These are phyloP conservation scores for Neofusicoccum sp. DNA, from an alignment of 2,329 filamentous ascomycete species.

Conservation along the genomic window DNA sequence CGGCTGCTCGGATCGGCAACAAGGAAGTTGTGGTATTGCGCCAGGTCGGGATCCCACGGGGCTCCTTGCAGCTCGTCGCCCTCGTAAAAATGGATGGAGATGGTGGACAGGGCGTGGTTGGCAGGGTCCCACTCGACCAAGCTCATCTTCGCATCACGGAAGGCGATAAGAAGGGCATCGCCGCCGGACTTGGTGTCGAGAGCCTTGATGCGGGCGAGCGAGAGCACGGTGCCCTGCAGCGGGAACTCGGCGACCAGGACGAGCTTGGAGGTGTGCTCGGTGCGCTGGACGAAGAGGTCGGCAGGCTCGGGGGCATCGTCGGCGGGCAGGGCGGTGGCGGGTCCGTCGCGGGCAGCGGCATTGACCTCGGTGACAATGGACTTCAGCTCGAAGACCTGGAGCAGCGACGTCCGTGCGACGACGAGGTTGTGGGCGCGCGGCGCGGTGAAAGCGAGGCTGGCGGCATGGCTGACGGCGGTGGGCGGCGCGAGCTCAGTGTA, in stretches of 20 bases:
- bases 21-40: slow-evolving; percentile 77
- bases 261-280: slow-evolving; percentile 72
- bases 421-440: slow-evolving; percentile 79
- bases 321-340: slow-evolving; percentile 55
- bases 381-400: slow-evolving; percentile 85
- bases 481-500: slow-evolving; percentile 95
- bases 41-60: slow-evolving; percentile 78
- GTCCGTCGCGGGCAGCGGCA: slow-evolving; percentile 30
- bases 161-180: slow-evolving; percentile 79
- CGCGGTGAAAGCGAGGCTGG: slow-evolving; percentile 76
- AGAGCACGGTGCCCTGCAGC: slow-evolving; percentile 81
- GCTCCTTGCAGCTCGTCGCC: slow-evolving; percentile 83
- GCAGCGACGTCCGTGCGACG: slow-evolving; percentile 86
- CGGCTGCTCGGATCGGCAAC: slow-evolving; percentile 88
- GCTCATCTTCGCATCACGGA: slow-evolving; percentile 90
- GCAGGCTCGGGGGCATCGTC: slow-evolving; percentile 39
- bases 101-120: slow-evolving; percentile 75
- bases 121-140: slow-evolving; percentile 92
- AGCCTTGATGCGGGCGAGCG: slow-evolving; percentile 76
- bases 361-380: slow-evolving; percentile 64
- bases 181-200: slow-evolving; percentile 75
- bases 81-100: slow-evolving; percentile 98
- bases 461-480: slow-evolving; percentile 87
- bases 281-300: slow-evolving; percentile 51
- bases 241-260: slow-evolving; percentile 83